Evolutionary conservation across 1,284 basidiomycete species (phyloP), one percentile per base, ranked within the genome.

Genomic region (Sanghuangporus sanghuang): DNA sequence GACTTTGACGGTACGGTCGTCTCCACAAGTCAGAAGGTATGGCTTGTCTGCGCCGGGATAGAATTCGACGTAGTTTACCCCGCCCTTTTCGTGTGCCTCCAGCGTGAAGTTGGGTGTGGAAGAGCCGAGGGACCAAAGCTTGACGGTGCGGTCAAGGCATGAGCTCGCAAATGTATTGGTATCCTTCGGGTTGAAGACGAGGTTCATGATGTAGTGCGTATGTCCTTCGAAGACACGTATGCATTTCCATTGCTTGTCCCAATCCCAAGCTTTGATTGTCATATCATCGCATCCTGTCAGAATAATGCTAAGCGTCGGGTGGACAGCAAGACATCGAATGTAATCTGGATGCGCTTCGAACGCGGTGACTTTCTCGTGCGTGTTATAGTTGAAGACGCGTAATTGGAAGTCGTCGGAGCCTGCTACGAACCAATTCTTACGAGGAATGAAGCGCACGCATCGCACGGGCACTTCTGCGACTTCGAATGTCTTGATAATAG

Each of bases 201-300:
- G 84, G 71, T 96, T 95, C 97, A 99, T 99, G 78, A 99, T 98
- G 75, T 97, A 99, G 76, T 98, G 96, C 0, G 96, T 97, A 74
- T 99, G 96, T 3, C 96, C 96, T 78, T 98, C 96, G 71, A 96
- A 99, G 35, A 90, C 93, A 83, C 98, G 95, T 61, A 96, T 89
- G 73, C 93, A 95, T 74, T 95, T 91, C 97, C 96, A 99, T 67
- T 90, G 87, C 81, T 98, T 97, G 68, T 99, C 97, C 97, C 97
- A 99, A 76, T 99, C 96, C 97, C 97, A 99, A 69, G 96, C 93
- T 77, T 96, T 97, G 81, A 99, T 96, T 36, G 95, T 96, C 96
- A 99, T 98, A 76, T 99, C 97, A 74, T 99, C 97, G 72, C 92
- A 94, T 35, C 96, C 97, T 0, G 97, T 99, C 53, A 99, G 80